Percentiles rank a stretch among this genome's conserved stretches.
Evolutionary conservation across 2,329 filamentous ascomycete genomes (phyloP).

Genomic region (Endothia cerciana): DNA sequence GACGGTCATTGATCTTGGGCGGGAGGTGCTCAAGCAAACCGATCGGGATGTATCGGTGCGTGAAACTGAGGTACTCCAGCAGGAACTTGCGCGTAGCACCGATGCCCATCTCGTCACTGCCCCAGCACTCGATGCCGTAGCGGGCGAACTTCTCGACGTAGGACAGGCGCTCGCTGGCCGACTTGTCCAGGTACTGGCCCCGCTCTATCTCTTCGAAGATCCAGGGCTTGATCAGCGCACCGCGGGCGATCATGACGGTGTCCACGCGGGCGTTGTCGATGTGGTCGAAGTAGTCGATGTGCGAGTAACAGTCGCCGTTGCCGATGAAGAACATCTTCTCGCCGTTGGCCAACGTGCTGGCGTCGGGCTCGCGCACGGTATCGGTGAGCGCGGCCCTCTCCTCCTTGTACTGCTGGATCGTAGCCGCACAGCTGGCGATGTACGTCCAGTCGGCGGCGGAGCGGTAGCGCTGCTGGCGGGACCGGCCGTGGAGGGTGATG

Average conservation of each 20-base stretch:
- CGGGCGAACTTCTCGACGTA: slow-evolving; percentile 89
- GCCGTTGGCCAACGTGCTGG: slow-evolving; percentile 70
- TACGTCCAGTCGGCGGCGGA: slow-evolving; percentile 93
- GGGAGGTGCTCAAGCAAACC: slow-evolving; percentile 88
- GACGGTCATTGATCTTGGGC: slow-evolving; percentile 85
- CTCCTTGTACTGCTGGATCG: slow-evolving; percentile 80
- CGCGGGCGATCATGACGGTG: slow-evolving; percentile 95
- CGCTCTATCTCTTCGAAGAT: slow-evolving; percentile 94
- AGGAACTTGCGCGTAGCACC: slow-evolving; percentile 90
- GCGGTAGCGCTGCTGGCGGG: slow-evolving; percentile 92
- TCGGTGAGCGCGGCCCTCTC: slow-evolving; percentile 70
- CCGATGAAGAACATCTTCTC: slow-evolving; percentile 88
- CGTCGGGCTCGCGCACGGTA: slow-evolving; percentile 77
- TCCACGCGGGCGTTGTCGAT: slow-evolving; percentile 81
- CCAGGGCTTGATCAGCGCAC: slow-evolving; percentile 97
- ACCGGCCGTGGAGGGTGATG: slow-evolving; percentile 93
- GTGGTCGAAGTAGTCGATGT: slow-evolving; percentile 82
- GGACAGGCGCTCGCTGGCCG: slow-evolving; percentile 78
- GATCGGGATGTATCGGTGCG: slow-evolving; percentile 87
- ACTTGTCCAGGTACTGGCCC: slow-evolving; percentile 95
- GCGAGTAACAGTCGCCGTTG: slow-evolving; percentile 95
- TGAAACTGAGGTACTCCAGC: slow-evolving; percentile 94
- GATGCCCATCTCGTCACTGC: slow-evolving; percentile 90
- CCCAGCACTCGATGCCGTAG: slow-evolving; percentile 93
- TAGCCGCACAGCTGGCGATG: slow-evolving; percentile 84